Evolutionary conservation across 2,329 filamentous ascomycete species (phyloP), one percentile per base, ranked within the genome.

Genomic region (Blastomyces silverae): DNA sequence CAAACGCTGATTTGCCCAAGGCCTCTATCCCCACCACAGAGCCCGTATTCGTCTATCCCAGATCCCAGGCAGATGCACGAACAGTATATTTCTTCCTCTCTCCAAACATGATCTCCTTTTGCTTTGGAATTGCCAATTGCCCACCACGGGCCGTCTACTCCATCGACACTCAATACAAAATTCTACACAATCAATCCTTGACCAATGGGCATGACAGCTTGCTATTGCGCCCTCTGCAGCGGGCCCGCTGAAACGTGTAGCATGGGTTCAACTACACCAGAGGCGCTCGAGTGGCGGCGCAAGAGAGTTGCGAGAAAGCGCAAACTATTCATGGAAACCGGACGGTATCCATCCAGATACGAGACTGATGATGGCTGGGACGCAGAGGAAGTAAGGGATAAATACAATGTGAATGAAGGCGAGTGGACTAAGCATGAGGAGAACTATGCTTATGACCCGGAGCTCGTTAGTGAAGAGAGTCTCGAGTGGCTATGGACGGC

Each of bases 151-250:
- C 31, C 25, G 11, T 55, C 52, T 28, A 11, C 52, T 15, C 11
- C 8, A 20, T 31, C 13, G 25, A 28, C 4, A 55, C 50, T 8
- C 37, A 39, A 39, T 39, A 39, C 8, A 11, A 37, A 37, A 37
- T 37, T 37, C 1, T 37, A 37, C 34, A 37, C 34, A 8, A 8
- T 11, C 52, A 55, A 31, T 13, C 31, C 56, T 39, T 37, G 0
- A 22, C n/a, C 28, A 63, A 63, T 58, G 61, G 61, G 61, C 28
- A 3, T 13, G 1, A 28, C n/a, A 3, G n/a, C 22, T 37, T 55
- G n/a, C 34, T 63, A 55, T 37, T 63, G 61, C 34, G 52, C 61
- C 52, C 42, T 63, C 50, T 63, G 61, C 50, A 52, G 48, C 34
- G 61, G 61, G 11, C 17, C 48, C 52, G 39, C 25, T 25, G 17